Evolutionary conservation across 2,329 filamentous ascomycete species (phyloP), one percentile per base, ranked within the genome.

Genomic region (Beauveria caledonica): DNA sequence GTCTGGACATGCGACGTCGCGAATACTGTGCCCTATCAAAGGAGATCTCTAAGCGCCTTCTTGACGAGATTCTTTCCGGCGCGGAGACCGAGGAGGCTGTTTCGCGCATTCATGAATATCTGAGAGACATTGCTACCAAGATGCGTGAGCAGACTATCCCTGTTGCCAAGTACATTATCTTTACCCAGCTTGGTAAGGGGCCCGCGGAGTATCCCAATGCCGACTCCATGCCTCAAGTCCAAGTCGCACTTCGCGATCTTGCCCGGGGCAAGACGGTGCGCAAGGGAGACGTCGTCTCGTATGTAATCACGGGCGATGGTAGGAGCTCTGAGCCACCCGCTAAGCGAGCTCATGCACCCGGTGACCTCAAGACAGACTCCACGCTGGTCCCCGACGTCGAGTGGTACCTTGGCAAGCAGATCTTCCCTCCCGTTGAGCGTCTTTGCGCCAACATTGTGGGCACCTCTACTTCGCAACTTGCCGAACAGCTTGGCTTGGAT

Each of bases 361-460:
- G 92, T 61, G 94, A 99, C 71, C 78, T 90, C 62, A 95, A 94
- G 69, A 70, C 84, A 17, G 89, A 89, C 66, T 86, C 87, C 1
- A 87, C 79, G 1, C 81, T 99, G 7, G 82, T 87, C 61, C 90
- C 92, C 2, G 94, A 99, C 69, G 84, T 97, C n/a, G 94, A 99
- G 71, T 97, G 92, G 84, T 99, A 99, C 73, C 85, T 99, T 44
- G 88, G 91, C 78, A 99, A 99, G 78, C 94, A 99, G 74, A 97
- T 99, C 62, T 91, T 99, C 75, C 94, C 94, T 11, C 94, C 94
- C 0, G 94, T 99, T 27, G 94, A 99, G 77, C 90, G 94, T 81
- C 86, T 99, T 23, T 99, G 94, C 72, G 94, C 93, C 63, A 96
- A 96, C 62, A 97, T 99, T 68, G 85, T 85, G 15, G 94, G 94